Evolutionary conservation across 1,284 basidiomycete species (phyloP).

Genomic region (Blastosporella zonata): DNA sequence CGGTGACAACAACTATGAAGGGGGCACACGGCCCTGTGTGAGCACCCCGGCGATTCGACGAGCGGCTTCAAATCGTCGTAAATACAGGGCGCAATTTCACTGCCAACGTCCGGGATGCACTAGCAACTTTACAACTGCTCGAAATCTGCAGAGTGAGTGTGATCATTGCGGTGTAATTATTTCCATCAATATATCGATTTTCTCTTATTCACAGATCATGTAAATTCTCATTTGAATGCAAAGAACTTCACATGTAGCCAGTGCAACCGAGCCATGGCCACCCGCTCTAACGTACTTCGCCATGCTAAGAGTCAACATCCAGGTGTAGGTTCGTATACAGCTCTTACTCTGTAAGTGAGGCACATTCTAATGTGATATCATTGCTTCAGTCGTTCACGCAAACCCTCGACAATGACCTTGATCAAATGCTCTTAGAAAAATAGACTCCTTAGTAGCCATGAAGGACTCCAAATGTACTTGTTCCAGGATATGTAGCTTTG

Average conservation of each 20-base stretch:
- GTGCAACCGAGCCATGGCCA: slow-evolving; percentile 9
- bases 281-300: slow-evolving; percentile 11
- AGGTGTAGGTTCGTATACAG: neutral
- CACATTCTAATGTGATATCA: neutral
- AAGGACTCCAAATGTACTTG: too few relatives aligned
- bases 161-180: too few relatives aligned
- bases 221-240: slow-evolving; percentile 21
- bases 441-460: too few relatives aligned
- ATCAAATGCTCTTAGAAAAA: too few relatives aligned
- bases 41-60: slow-evolving; percentile 1
- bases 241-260: slow-evolving; percentile 20
- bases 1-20: too few relatives aligned
- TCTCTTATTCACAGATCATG: slow-evolving; percentile 6
- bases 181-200: neutral
- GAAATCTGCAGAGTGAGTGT: slow-evolving; percentile 4
- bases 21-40: neutral
- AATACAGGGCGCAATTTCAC: neutral
- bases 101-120: slow-evolving; percentile 11
- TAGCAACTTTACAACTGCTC: slow-evolving; percentile 5
- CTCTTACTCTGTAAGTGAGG: neutral
- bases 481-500: too few relatives aligned
- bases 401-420: too few relatives aligned
- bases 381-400: neutral
- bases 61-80: neutral
- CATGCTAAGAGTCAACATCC: slow-evolving; percentile 12